A percentile compares a stretch with the other conserved stretches of the same genome.
These are phyloP conservation scores for Psophocarpus tetragonolobus DNA, from an alignment of 306 rosid genomes.

Conservation along the genomic window DNA sequence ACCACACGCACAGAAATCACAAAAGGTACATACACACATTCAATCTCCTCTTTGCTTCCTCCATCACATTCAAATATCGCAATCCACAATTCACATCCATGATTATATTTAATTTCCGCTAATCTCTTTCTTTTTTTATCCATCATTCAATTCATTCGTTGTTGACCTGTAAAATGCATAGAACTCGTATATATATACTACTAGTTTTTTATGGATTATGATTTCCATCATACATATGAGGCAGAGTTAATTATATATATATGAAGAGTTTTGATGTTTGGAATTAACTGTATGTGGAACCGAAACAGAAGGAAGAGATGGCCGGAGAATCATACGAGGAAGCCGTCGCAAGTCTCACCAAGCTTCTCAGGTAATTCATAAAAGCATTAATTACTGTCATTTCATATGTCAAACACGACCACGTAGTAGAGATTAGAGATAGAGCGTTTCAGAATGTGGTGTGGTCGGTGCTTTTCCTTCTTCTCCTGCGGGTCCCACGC, in stretches of 20 bases:
- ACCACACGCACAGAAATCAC: background rate
- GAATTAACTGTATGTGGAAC: background rate
- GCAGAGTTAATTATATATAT: background rate
- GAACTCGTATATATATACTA: background rate
- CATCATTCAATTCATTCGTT: background rate
- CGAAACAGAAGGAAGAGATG: constrained; percentile 73
- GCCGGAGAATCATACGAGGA: constrained; percentile 69
- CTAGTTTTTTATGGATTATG: background rate
- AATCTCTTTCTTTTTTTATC: background rate
- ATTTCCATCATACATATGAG: background rate
- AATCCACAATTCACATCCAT: background rate
- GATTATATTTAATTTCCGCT: background rate
- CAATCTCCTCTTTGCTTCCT: background rate
- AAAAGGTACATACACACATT: background rate
- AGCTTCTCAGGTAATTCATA: constrained; percentile 55
- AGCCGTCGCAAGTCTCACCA: constrained; percentile 70
- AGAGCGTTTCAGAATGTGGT: background rate
- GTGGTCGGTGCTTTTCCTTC: background rate
- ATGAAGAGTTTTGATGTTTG: background rate
- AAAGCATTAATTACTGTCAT: background rate
- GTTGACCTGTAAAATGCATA: background rate
- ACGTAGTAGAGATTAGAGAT: background rate
- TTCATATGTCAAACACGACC: background rate
- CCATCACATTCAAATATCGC: background rate
- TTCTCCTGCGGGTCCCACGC: constrained; percentile 28